Conservation (phyloP, 805 yeast genomes). For the Candida caryicola region DNA sequence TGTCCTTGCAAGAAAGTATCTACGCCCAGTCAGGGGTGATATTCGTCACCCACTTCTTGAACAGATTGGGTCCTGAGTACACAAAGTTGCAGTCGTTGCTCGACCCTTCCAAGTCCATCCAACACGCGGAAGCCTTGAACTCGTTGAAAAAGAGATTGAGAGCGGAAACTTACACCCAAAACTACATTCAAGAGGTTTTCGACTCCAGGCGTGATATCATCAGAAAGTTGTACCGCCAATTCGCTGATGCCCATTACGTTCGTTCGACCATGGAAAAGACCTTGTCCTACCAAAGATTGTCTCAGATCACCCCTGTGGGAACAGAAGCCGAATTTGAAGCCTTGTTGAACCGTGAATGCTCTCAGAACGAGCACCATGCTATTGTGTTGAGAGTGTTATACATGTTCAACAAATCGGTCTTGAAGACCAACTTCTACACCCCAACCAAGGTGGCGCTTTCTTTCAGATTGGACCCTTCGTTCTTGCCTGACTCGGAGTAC, state of each 20-base stretch:
- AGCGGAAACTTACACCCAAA: constrained; percentile 88
- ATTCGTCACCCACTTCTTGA: constrained; percentile 90
- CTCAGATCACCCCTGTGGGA: constrained; percentile 72
- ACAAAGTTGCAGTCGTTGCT: constrained; percentile 63
- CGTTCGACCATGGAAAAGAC: constrained; percentile 71
- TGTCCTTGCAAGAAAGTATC: constrained; percentile 90
- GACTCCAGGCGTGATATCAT: constrained; percentile 67
- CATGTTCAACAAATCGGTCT: constrained; percentile 78
- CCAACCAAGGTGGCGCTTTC: constrained; percentile 94
- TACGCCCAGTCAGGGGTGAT: constrained; percentile 93
- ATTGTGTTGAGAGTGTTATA: constrained; percentile 79
- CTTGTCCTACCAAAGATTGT: constrained; percentile 79
- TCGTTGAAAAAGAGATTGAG: constrained; percentile 85
- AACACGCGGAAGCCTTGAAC: constrained; percentile 71
- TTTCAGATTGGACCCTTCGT: constrained; percentile 82
- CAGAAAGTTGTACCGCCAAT: constrained; percentile 81
- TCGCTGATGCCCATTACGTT: constrained; percentile 87
- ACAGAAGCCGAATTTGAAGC: constrained; percentile 72
- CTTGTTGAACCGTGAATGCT: constrained; percentile 62
- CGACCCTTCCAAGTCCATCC: constrained; percentile 57
- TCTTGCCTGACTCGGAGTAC: constrained; percentile 82
- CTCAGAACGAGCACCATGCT: constrained; percentile 77
- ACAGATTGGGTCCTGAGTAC: constrained; percentile 90
- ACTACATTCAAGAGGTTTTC: constrained; percentile 75
- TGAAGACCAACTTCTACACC: constrained; percentile 91